phyloP scores from a whole-genome alignment of 2,329 filamentous ascomycete species.

The Huntiella abstrusa region DNA sequence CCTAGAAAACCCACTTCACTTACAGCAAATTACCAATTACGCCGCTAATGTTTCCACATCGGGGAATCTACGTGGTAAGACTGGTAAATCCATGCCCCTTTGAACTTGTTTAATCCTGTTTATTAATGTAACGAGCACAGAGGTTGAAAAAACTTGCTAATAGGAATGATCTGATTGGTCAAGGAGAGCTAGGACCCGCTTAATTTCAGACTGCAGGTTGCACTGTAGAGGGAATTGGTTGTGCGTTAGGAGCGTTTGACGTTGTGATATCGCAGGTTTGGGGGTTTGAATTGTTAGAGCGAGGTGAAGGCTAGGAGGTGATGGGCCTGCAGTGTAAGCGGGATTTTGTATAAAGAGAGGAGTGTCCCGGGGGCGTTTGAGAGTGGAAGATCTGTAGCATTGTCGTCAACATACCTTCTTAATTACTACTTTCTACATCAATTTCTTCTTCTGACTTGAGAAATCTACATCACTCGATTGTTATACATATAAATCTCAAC shows the following conservation, averaged over 20 bases:
- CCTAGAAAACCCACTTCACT: no score
- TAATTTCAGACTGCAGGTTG: conserved; percentile 2
- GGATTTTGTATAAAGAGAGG: not conserved
- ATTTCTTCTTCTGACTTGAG: not conserved
- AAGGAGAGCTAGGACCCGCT: not conserved
- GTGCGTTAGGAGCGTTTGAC: not conserved
- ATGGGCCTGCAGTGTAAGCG: not conserved
- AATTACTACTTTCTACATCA: not conserved
- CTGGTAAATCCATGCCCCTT: no score
- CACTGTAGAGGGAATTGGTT: not conserved
- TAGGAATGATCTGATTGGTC: not conserved
- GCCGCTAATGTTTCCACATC: no score
- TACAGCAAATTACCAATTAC: no score
- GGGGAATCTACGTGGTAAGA: no score
- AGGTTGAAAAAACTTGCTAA: conserved; percentile 7
- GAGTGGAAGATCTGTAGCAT: not conserved
- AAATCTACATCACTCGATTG: not conserved
- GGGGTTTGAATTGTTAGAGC: no score
- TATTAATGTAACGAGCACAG: no score
- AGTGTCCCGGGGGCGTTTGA: not conserved
- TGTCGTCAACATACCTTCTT: not conserved
- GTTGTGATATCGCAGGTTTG: not conserved
- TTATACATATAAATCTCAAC: not conserved
- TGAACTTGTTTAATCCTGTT: no score
- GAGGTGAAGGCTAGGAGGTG: not conserved